A percentile compares a stretch with the other conserved stretches of the same genome.
Conservation (phyloP, 1,139 yeast genomes). For the Debaryomycetaceae sp. region DNA sequence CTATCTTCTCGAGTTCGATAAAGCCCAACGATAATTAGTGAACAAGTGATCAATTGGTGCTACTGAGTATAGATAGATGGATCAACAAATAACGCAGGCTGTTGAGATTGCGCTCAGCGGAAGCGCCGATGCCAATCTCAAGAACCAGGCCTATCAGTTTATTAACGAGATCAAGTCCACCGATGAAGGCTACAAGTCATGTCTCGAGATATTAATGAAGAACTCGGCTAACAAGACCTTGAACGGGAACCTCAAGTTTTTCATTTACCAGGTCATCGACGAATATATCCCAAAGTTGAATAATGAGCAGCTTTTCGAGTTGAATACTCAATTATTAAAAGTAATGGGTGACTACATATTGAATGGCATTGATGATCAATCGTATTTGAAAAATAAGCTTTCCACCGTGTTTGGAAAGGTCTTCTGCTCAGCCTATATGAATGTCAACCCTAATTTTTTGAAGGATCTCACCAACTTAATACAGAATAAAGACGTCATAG, state of each 20-base stretch:
- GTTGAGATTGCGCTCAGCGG: conserved; percentile 85
- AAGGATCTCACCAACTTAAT: conserved; percentile 51
- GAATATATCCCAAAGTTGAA: conserved; percentile 53
- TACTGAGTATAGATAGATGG: conserved; percentile 42
- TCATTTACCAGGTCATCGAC: conserved; percentile 77
- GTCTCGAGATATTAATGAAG: conserved; percentile 56
- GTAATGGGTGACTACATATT: conserved; percentile 31
- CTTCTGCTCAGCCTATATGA: conserved; percentile 63
- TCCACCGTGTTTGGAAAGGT: conserved; percentile 70
- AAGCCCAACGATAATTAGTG: background rate
- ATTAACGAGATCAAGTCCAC: conserved; percentile 74
- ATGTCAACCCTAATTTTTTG: conserved; percentile 64
- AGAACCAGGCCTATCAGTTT: conserved; percentile 81
- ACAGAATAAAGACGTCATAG: conserved; percentile 38
- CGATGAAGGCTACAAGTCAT: conserved; percentile 75
- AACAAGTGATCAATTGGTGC: background rate
- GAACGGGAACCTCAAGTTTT: conserved; percentile 63
- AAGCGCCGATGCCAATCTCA: conserved; percentile 63
- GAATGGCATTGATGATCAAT: conserved; percentile 45
- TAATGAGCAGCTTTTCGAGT: conserved; percentile 42
- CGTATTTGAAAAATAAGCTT: conserved; percentile 71
- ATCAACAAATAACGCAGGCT: conserved; percentile 88
- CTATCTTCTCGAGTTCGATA: background rate
- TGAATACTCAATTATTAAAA: conserved; percentile 40
- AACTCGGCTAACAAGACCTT: conserved; percentile 17